A percentile compares a stretch with the other conserved stretches of the same genome.
phyloP scores from a whole-genome alignment of 495 filamentous ascomycete species.

The Saxophila tyrrhenica region DNA sequence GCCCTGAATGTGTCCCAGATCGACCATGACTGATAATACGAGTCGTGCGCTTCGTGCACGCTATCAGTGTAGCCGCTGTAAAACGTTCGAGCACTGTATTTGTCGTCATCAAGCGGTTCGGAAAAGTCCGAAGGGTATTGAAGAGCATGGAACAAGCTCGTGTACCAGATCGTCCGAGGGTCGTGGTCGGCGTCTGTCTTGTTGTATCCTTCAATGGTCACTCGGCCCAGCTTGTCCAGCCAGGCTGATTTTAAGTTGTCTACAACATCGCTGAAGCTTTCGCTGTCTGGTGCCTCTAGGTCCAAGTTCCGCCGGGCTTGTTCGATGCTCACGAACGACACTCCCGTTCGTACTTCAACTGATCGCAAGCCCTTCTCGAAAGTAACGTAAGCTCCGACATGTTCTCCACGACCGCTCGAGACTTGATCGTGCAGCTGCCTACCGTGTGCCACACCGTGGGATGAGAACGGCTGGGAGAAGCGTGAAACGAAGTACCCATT shows the following conservation, averaged over 20 bases:
- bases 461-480: conserved; percentile 16
- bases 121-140: conserved; percentile 20
- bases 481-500: conserved; percentile 18
- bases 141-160: conserved; percentile 16
- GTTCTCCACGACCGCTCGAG: conserved; percentile 1
- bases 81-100: conserved; percentile 3
- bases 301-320: conserved; percentile 14
- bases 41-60: conserved; percentile 13
- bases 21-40: conserved; percentile 16
- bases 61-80: conserved; percentile 19
- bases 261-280: conserved; percentile 8
- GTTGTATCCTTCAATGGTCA: conserved; percentile 15
- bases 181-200: conserved; percentile 10
- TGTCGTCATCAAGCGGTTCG: conserved; percentile 5
- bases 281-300: conserved; percentile 9
- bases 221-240: conserved; percentile 18
- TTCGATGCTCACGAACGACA: conserved; percentile 18
- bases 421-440: not conserved
- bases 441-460: conserved; percentile 5
- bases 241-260: conserved; percentile 16
- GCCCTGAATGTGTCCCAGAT: conserved; percentile 20
- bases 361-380: not conserved
- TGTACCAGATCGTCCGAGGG: conserved; percentile 16
- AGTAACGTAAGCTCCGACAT: conserved; percentile 15
- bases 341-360: conserved; percentile 15